Conservation (phyloP, 1,284 basidiomycete species). For the Sporisorium iseilematis-ciliati region DNA sequence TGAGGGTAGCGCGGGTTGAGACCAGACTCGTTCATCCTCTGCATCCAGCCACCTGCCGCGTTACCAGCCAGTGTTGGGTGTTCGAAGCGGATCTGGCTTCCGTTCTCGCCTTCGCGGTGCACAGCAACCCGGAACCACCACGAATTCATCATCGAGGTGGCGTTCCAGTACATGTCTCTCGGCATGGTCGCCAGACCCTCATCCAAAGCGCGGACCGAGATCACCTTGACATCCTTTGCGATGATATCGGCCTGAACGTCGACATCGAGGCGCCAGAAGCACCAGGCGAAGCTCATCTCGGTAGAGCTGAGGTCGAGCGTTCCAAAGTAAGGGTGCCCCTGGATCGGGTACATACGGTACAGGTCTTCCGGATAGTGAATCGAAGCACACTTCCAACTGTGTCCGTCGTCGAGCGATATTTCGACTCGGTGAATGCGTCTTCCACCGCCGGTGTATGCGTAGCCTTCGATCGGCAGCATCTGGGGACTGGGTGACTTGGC, state of each 20-base stretch:
- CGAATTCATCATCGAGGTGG: constrained; percentile 76
- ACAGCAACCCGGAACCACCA: constrained; percentile 77
- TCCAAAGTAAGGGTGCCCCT: constrained; percentile 69
- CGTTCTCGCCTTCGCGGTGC: constrained; percentile 68
- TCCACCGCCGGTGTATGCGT: constrained; percentile 79
- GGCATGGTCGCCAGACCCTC: constrained; percentile 74
- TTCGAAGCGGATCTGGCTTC: constrained; percentile 74
- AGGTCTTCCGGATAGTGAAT: constrained; percentile 75
- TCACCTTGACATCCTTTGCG: constrained; percentile 71
- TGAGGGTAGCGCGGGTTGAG: constrained; percentile 72
- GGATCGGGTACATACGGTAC: constrained; percentile 71
- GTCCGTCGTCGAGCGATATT: constrained; percentile 76
- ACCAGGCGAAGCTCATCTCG: constrained; percentile 78
- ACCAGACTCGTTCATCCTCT: constrained; percentile 74
- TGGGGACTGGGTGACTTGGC: constrained; percentile 8
- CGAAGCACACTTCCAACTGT: constrained; percentile 74
- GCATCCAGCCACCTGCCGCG: constrained; percentile 77
- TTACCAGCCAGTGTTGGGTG: constrained; percentile 76
- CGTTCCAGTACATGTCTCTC: constrained; percentile 73
- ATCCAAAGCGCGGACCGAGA: constrained; percentile 76
- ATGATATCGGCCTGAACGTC: constrained; percentile 70
- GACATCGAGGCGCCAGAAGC: constrained; percentile 75
- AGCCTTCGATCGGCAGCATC: constrained; percentile 72
- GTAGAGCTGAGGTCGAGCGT: constrained; percentile 73
- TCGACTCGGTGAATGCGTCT: constrained; percentile 76